Evolutionary conservation across 2,329 filamentous ascomycete species (phyloP), one percentile per base, ranked within the genome.

Genomic region (Zarea fungicola): DNA sequence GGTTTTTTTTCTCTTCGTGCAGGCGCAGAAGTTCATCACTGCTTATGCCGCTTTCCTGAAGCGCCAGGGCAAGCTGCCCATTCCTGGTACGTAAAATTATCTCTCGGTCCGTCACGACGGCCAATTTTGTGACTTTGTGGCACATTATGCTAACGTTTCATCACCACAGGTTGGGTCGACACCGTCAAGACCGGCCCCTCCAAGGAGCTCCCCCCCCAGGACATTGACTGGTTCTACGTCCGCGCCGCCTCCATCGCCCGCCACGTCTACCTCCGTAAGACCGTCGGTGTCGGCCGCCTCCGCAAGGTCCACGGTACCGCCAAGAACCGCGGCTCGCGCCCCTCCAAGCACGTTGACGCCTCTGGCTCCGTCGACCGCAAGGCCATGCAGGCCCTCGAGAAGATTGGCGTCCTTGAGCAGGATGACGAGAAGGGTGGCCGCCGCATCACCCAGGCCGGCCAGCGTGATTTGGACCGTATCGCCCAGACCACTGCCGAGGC

Each of bases 251-350:
- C 92, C 61, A 86, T 99, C 70, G 93, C 93, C 68, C 90, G 91
- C 70, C 92, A 97, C 82, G 85, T 99, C 81, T 99, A 99, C 83
- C 82, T 99, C 74, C 88, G 93, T 80, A 99, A 99, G 84, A 96
- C 91, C 57, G 91, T 99, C 70, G 93, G 93, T 82, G 89, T 99
- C 63, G 93, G 93, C 76, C 90, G 93, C 70, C 85, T 99, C 65
- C 87, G 92, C 75, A 96, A 95, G 81, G 87, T 87, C 60, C 93
- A 99, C 84, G 93, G 90, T 66, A 87, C 83, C 64, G 87, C 87
- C 80, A 96, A 95, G 85, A 99, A 97, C 87, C 90, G 93, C 64
- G 93, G 93, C 65, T 83, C 83, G 64, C 83, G 87, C 62, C 93
- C 93, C 70, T 89, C 84, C 59, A 85, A 95, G 77, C 93, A 99